A percentile compares a stretch with the other conserved stretches of the same genome.
phyloP scores from a whole-genome alignment of 805 yeast genomes.

The Helenozyma baotianmanensis region DNA sequence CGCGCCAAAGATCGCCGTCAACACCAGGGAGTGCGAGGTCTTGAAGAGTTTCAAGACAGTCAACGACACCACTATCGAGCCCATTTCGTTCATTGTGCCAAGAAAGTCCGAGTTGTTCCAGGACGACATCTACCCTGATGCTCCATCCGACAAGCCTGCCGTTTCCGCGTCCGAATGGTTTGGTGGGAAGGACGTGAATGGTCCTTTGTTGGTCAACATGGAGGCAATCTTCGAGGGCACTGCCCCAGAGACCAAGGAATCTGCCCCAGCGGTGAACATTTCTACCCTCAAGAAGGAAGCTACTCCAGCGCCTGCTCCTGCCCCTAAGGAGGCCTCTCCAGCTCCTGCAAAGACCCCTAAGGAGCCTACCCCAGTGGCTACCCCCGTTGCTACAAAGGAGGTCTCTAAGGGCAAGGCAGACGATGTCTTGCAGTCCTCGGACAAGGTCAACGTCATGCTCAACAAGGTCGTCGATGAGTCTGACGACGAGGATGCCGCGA shows the following conservation, averaged over 20 bases:
- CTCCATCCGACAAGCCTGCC: constrained; percentile 78
- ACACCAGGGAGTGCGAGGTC: constrained; percentile 79
- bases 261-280: constrained; percentile 31
- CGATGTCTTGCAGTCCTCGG: constrained; percentile 33
- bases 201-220: constrained; percentile 77
- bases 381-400: too few relatives aligned
- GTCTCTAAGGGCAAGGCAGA: constrained; percentile 30
- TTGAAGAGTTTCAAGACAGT: constrained; percentile 82
- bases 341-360: constrained; percentile 3
- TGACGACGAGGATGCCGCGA: constrained; percentile 31
- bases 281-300: constrained; percentile 18
- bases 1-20: constrained; percentile 78
- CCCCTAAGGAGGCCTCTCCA: constrained; percentile 4
- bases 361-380: constrained; percentile 4
- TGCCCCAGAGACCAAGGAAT: constrained; percentile 44
- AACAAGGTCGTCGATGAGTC: constrained; percentile 35
- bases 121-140: constrained; percentile 87
- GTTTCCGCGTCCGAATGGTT: constrained; percentile 75
- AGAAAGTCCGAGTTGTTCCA: constrained; percentile 92
- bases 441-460: constrained; percentile 31
- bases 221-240: constrained; percentile 75
- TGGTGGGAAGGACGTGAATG: constrained; percentile 71
- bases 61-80: constrained; percentile 80
- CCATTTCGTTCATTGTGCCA: constrained; percentile 89
- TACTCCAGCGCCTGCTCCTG: not conserved